Conservation (phyloP, 208 protist genomes). For the Trypanosoma caninum region DNA sequence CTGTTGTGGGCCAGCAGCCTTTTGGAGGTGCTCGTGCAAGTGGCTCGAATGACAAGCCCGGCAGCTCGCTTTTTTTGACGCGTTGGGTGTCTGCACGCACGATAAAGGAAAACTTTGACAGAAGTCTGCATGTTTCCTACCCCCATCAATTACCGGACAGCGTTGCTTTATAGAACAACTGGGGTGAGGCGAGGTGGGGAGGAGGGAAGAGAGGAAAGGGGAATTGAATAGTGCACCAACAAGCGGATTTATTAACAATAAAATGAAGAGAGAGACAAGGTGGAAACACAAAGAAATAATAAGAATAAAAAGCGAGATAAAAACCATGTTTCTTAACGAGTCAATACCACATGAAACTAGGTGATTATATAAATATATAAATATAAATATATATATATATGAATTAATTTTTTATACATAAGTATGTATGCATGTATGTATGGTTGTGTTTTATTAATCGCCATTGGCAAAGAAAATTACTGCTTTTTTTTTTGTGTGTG, state of each 20-base stretch:
- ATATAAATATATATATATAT: constrained; percentile 17
- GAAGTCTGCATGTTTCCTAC: constrained; percentile 86
- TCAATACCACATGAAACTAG: too few relatives aligned
- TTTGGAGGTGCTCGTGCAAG: constrained; percentile 92
- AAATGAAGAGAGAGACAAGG: constrained; percentile 1
- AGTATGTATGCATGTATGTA: constrained; percentile 6
- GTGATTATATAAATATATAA: neutral
- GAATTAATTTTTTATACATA: constrained; percentile 3
- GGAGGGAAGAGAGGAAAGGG: too few relatives aligned
- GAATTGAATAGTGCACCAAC: too few relatives aligned
- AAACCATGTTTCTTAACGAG: too few relatives aligned
- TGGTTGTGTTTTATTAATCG: constrained; percentile 18
- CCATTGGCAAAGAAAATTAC: neutral
- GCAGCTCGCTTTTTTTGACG: constrained; percentile 85
- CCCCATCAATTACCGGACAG: constrained; percentile 83
- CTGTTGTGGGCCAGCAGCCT: constrained; percentile 98
- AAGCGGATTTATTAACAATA: too few relatives aligned
- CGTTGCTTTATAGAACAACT: constrained; percentile 4
- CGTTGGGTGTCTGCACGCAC: constrained; percentile 90
- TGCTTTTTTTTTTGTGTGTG: neutral
- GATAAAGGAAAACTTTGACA: constrained; percentile 96
- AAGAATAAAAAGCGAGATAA: too few relatives aligned
- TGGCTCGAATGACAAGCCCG: constrained; percentile 98
- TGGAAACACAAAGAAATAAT: neutral
- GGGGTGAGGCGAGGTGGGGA: neutral